These are phyloP conservation scores for Pseudogymnoascus sp. DNA, from an alignment of 2,329 filamentous ascomycete species.

Conservation along the genomic window DNA sequence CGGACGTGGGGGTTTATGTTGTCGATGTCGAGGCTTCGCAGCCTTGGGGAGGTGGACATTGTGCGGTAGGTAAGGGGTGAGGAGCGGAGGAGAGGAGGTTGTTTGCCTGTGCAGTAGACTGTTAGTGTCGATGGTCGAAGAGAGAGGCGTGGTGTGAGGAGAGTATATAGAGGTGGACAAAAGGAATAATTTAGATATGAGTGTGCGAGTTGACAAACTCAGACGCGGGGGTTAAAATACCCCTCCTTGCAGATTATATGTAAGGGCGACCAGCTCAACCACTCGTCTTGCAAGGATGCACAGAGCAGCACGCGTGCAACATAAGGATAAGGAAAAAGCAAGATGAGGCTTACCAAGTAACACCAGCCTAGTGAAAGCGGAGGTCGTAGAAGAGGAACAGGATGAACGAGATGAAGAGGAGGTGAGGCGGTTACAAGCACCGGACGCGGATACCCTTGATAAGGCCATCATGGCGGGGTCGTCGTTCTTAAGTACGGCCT, in stretches of 20 bases:
- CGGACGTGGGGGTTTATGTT: slow-evolving; percentile 91
- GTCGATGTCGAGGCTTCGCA: slow-evolving; percentile 58
- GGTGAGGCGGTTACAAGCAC: slow-evolving; percentile 5
- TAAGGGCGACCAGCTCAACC: background rate
- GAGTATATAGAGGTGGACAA: background rate
- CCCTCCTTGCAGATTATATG: slow-evolving; percentile 1
- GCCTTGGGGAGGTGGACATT: slow-evolving; percentile 31
- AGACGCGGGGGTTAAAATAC: background rate
- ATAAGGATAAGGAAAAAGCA: background rate
- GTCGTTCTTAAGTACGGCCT: background rate
- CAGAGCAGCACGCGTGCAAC: background rate
- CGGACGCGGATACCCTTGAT: background rate
- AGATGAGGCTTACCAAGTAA: slow-evolving; percentile 1
- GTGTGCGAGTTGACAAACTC: slow-evolving; percentile 1
- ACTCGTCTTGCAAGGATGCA: background rate
- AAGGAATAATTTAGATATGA: background rate
- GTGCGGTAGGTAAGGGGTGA: slow-evolving; percentile 16
- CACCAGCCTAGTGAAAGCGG: background rate
- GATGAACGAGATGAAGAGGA: background rate
- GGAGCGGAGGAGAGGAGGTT: background rate
- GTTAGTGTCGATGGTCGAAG: background rate
- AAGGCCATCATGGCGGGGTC: slow-evolving; percentile 3
- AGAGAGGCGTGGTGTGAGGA: background rate
- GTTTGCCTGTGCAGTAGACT: background rate
- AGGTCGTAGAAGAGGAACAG: background rate